Percentiles rank a stretch among this genome's conserved stretches.
These are phyloP conservation scores for Saccharomycopsis schoenii DNA, from an alignment of 805 yeast species.

Conservation along the genomic window DNA sequence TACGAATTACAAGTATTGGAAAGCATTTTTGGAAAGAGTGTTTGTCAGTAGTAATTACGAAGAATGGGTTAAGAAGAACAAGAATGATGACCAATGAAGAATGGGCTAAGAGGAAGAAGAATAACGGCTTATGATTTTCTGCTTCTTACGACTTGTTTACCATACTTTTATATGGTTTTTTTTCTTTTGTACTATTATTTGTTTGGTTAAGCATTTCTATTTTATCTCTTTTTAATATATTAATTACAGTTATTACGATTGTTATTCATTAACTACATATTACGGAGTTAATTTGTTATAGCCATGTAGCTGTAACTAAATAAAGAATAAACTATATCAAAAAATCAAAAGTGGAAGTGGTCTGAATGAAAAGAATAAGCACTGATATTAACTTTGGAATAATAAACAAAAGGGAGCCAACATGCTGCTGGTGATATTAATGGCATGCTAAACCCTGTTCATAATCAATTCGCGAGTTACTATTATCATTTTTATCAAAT, in stretches of 20 bases:
- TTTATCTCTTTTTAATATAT: not conserved
- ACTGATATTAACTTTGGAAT: too few relatives aligned
- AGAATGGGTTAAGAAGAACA: conserved; percentile 40
- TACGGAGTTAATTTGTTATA: too few relatives aligned
- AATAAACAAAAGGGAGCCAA: not conserved
- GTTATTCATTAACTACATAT: too few relatives aligned
- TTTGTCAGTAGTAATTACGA: conserved; percentile 61
- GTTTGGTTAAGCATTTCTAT: not conserved
- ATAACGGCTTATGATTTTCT: not conserved
- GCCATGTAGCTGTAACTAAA: too few relatives aligned
- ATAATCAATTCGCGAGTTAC: not conserved
- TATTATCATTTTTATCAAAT: conserved; percentile 34
- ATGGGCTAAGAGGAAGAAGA: conserved; percentile 37
- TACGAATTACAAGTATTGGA: conserved; percentile 52
- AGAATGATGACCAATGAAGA: conserved; percentile 21
- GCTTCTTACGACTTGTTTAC: not conserved
- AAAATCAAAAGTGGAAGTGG: not conserved
- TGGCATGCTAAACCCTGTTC: not conserved
- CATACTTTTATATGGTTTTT: not conserved
- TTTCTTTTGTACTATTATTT: not conserved
- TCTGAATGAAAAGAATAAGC: too few relatives aligned
- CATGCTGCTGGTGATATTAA: not conserved
- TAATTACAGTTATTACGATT: too few relatives aligned
- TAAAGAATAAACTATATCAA: too few relatives aligned
- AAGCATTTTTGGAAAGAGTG: conserved; percentile 42